Conservation (phyloP, 768 basidiomycete species). For the Lactarius hatsudake region DNA sequence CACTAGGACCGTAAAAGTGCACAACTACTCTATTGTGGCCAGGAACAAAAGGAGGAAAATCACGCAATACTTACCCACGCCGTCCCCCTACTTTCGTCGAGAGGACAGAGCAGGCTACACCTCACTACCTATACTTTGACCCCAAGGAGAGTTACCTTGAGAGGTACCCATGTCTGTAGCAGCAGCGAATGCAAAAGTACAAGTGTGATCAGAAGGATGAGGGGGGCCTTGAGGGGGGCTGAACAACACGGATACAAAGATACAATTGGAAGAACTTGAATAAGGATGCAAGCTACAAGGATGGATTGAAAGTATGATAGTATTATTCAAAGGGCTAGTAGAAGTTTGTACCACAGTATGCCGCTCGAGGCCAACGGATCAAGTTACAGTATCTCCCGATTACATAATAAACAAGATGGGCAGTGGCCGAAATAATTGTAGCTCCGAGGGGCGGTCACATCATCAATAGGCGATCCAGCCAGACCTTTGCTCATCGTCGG, state of each 20-base stretch:
- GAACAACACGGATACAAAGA: no score
- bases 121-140: not conserved
- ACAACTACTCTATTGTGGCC: not conserved
- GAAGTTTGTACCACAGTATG: no score
- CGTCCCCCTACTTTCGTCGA: no score
- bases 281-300: no score
- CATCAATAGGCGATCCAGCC: slow-evolving; percentile 2
- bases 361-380: no score
- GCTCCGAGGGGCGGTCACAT: slow-evolving; percentile 24
- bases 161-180: not conserved
- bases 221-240: no score
- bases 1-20: not conserved
- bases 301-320: no score
- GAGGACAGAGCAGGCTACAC: no score
- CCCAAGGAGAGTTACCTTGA: no score
- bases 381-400: not conserved
- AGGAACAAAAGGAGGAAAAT: not conserved
- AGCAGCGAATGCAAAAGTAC: not conserved
- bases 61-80: not conserved
- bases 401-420: slow-evolving; percentile 11
- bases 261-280: no score
- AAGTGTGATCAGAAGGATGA: not conserved
- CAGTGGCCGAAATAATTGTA: slow-evolving; percentile 22
- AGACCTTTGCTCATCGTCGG: slow-evolving; percentile 9
- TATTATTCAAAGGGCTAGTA: no score